These are phyloP conservation scores for Lactarius sanguifluus DNA, from an alignment of 768 basidiomycete genomes.

Conservation along the genomic window DNA sequence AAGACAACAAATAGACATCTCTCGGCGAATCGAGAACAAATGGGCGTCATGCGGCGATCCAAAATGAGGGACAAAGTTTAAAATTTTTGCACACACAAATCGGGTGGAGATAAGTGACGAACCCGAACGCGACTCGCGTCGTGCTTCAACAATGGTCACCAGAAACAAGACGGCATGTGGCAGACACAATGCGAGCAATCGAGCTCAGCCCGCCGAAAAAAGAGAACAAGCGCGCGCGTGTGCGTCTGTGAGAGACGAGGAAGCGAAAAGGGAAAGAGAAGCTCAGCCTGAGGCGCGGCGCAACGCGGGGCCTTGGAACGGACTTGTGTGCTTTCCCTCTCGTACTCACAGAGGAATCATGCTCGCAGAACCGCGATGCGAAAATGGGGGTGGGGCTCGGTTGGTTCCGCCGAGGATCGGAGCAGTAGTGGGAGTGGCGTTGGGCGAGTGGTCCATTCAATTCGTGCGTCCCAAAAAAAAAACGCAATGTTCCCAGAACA, in stretches of 20 bases:
- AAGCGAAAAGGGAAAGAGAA: slow-evolving; percentile 2
- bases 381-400: neutral
- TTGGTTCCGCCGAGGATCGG: slow-evolving; percentile 10
- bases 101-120: neutral
- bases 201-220: neutral
- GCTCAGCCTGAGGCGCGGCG: slow-evolving; percentile 12
- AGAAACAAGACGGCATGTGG: neutral
- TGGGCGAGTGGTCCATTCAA: neutral
- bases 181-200: neutral
- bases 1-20: slow-evolving; percentile 20
- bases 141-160: slow-evolving; percentile 15
- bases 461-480: neutral
- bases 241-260: neutral
- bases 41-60: slow-evolving; percentile 17
- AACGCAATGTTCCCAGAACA: slow-evolving; percentile 21
- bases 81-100: slow-evolving; percentile 13
- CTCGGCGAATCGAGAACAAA: slow-evolving; percentile 24
- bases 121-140: neutral
- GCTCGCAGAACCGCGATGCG: neutral
- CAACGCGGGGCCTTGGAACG: slow-evolving; percentile 10
- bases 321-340: neutral
- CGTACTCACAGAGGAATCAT: neutral
- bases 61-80: slow-evolving; percentile 14
- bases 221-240: neutral
- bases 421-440: neutral